Evolutionary conservation across 129 eudicot species (phyloP), one percentile per base, ranked within the genome.

Genomic region (Ambrosia artemisiifolia): DNA sequence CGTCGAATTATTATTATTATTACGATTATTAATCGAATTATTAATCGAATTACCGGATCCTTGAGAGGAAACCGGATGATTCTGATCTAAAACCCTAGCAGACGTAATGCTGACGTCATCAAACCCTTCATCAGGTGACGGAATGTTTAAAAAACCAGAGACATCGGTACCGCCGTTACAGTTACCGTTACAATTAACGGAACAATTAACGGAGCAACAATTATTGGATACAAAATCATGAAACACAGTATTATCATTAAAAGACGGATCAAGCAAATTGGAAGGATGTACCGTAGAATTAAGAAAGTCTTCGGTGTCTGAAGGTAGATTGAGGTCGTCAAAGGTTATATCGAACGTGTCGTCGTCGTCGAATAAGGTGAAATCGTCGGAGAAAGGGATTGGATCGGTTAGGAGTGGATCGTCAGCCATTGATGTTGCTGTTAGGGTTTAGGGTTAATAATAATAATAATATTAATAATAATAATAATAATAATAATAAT

Each of bases 41-140:
- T 85, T 83, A 19, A 76, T 78, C 44, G 79, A 84, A 73, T 81
- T 72, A n/a, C 80, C 96, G 1, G 96, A 87, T 42, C 85, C 90
- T 76, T 79, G 88, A 35, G 91, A 87, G 67, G 88, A 80, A 19
- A 49, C 78, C 16, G 81, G 85, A 57, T 77, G 51, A 32, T 61
- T 62, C 76, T 72, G 83, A 60, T 79, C 80, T 34, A 78, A 54
- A 46, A 14, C 51, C 49, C 49, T 63, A 9, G 11, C 35, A 16
- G 59, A 5, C 80, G 18, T 74, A 72, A 34, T 40, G 9, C 16
- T 19, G 14, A 1, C 44, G 18, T 11, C 74, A 63, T 38, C 68
- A 12, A 38, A 77, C 30, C 42, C 9, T 64, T 61, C 30, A 10
- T 65, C 84, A 44, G 84, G 62, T 0, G 83, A 81, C 7, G 85